A percentile compares a stretch with the other conserved stretches of the same genome.
These are phyloP conservation scores for Calonectria hawksworthii DNA, from an alignment of 2,329 filamentous ascomycete genomes.

Conservation along the genomic window DNA sequence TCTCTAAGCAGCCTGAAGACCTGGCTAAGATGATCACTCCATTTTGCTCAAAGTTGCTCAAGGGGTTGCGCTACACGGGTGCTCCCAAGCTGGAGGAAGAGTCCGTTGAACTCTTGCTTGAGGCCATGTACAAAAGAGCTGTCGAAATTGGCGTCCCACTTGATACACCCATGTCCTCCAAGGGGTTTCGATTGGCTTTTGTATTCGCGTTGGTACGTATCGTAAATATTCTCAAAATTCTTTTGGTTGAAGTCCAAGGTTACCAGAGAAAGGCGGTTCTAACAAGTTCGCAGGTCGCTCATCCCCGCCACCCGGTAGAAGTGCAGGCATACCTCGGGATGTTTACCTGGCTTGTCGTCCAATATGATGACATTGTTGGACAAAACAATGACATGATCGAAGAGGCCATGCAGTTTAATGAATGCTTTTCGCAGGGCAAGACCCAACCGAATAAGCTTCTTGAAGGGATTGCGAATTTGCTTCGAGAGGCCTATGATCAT, in stretches of 20 bases:
- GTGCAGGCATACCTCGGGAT: conserved; percentile 15
- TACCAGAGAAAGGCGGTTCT: background rate
- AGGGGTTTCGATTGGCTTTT: conserved; percentile 14
- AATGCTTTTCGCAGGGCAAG: conserved; percentile 9
- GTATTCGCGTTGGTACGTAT: conserved; percentile 3
- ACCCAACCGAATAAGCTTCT: conserved; percentile 13
- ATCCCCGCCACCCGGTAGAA: conserved; percentile 10
- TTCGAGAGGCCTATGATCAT: conserved; percentile 14
- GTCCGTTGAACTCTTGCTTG: conserved; percentile 7
- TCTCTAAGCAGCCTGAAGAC: background rate
- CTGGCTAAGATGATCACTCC: conserved; percentile 1
- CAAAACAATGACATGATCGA: conserved; percentile 18
- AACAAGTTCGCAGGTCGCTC: background rate
- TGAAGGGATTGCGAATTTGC: conserved; percentile 1
- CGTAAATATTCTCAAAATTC: background rate
- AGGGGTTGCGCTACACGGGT: background rate
- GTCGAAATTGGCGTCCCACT: conserved; percentile 21
- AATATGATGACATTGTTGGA: conserved; percentile 23
- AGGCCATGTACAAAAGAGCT: conserved; percentile 18
- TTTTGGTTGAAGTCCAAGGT: background rate
- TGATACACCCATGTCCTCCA: conserved; percentile 11
- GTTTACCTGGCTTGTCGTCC: conserved; percentile 20
- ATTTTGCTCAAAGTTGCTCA: conserved; percentile 11
- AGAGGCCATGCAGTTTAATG: conserved; percentile 15
- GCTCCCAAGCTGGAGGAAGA: conserved; percentile 13